Conservation (phyloP, 768 basidiomycete species). For the Holtermannia corniformis region DNA sequence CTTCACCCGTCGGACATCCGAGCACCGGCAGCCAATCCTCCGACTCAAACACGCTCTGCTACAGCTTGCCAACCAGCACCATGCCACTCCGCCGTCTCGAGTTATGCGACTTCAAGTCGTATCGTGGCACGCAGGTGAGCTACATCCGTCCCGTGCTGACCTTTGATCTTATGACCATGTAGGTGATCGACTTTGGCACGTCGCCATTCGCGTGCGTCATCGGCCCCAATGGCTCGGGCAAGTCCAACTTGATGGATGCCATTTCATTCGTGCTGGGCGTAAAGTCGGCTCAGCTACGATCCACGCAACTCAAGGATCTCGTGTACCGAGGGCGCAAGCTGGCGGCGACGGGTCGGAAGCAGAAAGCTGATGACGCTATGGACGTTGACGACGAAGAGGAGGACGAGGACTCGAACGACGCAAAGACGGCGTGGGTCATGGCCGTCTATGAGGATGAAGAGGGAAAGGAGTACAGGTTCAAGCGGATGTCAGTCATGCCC, state of each 20-base stretch:
- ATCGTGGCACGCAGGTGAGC: slow-evolving; percentile 50
- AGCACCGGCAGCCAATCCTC: too few relatives aligned
- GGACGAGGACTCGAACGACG: slow-evolving; percentile 55
- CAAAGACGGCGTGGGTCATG: slow-evolving; percentile 89
- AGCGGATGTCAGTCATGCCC: slow-evolving; percentile 64
- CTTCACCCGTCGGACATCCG: too few relatives aligned
- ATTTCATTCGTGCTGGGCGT: slow-evolving; percentile 98
- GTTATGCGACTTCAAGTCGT: slow-evolving; percentile 94
- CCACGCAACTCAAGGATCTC: slow-evolving; percentile 86
- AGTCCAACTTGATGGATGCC: slow-evolving; percentile 98
- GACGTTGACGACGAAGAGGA: slow-evolving; percentile 28
- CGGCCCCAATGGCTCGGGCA: slow-evolving; percentile 97
- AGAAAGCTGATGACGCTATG: slow-evolving; percentile 25
- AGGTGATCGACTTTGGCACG: slow-evolving; percentile 45
- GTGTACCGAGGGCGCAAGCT: slow-evolving; percentile 76
- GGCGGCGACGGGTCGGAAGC: slow-evolving; percentile 8
- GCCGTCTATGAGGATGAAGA: slow-evolving; percentile 74
- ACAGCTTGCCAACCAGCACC: too few relatives aligned
- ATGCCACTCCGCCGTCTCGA: slow-evolving; percentile 51
- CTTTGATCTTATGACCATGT: slow-evolving; percentile 45
- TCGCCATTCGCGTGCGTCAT: slow-evolving; percentile 82
- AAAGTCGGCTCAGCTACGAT: slow-evolving; percentile 83
- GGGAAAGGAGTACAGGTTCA: slow-evolving; percentile 78
- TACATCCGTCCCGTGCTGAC: slow-evolving; percentile 26
- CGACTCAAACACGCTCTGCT: too few relatives aligned